These are phyloP conservation scores for Lathyrus oleraceus DNA, from an alignment of 306 rosid genomes.

Conservation along the genomic window DNA sequence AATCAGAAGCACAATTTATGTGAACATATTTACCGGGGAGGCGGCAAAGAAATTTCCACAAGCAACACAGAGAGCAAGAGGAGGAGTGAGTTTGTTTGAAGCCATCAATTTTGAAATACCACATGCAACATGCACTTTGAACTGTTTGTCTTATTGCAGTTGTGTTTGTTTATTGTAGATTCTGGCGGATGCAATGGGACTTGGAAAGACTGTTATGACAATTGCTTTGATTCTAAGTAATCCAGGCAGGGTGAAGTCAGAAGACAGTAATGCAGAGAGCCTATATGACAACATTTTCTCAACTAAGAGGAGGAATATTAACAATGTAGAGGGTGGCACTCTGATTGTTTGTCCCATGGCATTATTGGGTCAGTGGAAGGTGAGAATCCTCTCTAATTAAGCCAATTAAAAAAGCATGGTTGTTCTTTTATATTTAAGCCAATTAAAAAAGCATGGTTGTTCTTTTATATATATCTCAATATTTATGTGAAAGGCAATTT, in stretches of 20 bases:
- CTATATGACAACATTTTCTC: conserved; percentile 13
- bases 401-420: background rate
- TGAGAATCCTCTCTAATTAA: conserved; percentile 23
- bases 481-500: conserved; percentile 23
- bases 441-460: background rate
- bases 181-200: conserved; percentile 96
- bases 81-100: conserved; percentile 70
- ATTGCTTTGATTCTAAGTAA: conserved; percentile 72
- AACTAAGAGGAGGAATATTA: conserved; percentile 32
- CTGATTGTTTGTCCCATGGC: conserved; percentile 93
- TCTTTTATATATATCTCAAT: background rate
- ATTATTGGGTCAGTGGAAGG: conserved; percentile 93
- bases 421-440: background rate
- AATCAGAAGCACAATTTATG: conserved; percentile 68
- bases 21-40: conserved; percentile 78
- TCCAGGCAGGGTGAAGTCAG: conserved; percentile 46
- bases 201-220: conserved; percentile 95
- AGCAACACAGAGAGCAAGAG: conserved; percentile 80
- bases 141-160: conserved; percentile 25
- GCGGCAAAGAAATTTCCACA: conserved; percentile 64
- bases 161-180: conserved; percentile 42
- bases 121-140: background rate
- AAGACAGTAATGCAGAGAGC: conserved; percentile 13
- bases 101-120: conserved; percentile 3
- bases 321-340: conserved; percentile 65